phyloP scores from a whole-genome alignment of 2,329 filamentous ascomycete genomes.

The Diaporthe citri region DNA sequence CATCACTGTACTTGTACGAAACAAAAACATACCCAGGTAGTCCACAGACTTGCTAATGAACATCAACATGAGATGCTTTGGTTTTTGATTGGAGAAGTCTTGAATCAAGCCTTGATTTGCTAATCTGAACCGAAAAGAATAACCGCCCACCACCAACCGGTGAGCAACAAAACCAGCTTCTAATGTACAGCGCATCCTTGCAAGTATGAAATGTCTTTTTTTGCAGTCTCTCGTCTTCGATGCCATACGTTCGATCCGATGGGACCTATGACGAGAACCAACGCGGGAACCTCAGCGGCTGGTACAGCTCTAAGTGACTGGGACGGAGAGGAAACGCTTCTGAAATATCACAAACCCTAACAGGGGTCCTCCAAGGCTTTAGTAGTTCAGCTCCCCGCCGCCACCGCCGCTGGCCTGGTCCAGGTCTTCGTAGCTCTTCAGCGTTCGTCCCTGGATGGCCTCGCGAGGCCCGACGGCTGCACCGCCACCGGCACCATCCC shows the following conservation, averaged over 20 bases:
- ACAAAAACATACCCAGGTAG: not conserved
- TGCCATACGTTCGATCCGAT: not conserved
- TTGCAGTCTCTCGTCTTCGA: not conserved
- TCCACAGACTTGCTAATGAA: not conserved
- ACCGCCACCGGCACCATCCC: constrained; percentile 79
- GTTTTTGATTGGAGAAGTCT: not conserved
- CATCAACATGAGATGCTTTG: not conserved
- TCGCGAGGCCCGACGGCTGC: constrained; percentile 87
- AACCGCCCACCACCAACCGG: constrained; percentile 2
- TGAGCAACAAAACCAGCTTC: constrained; percentile 14
- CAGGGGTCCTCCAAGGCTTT: constrained; percentile 44
- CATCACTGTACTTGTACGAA: not conserved
- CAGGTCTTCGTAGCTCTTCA: constrained; percentile 98
- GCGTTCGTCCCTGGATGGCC: constrained; percentile 89
- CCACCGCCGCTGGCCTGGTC: constrained; percentile 84
- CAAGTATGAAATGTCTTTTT: not conserved
- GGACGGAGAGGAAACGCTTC: not conserved
- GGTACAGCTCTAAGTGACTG: not conserved
- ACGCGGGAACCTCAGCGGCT: not conserved
- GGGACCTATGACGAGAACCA: not conserved
- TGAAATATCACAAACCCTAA: not conserved
- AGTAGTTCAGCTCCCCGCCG: constrained; percentile 92
- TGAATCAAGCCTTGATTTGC: constrained; percentile 23
- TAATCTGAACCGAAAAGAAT: not conserved
- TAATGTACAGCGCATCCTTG: constrained; percentile 33